Conservation (phyloP, 2,329 filamentous ascomycete genomes). For the Pyrenochaeta sp. region DNA sequence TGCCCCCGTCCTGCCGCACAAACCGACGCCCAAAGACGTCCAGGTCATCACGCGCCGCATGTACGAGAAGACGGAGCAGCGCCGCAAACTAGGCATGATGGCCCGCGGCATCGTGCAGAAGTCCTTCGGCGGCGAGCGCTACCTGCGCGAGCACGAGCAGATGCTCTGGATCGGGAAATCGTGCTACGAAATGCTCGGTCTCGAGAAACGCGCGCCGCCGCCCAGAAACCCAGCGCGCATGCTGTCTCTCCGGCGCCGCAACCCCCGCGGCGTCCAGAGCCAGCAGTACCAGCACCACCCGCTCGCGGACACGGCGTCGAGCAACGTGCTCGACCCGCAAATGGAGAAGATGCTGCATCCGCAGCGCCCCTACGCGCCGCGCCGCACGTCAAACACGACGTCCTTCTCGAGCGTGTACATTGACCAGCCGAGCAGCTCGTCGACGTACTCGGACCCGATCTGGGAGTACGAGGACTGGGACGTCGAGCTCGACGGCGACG, state of each 20-base stretch:
- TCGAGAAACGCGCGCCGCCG: constrained; percentile 33
- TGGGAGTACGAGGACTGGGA: constrained; percentile 31
- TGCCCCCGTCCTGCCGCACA: constrained; percentile 55
- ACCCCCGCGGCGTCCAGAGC: constrained; percentile 7
- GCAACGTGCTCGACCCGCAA: constrained; percentile 36
- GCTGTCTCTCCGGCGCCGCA: constrained; percentile 25
- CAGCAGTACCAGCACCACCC: too few relatives aligned
- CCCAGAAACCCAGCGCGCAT: constrained; percentile 40
- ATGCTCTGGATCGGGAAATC: constrained; percentile 51
- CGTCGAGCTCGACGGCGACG: too few relatives aligned
- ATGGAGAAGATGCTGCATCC: constrained; percentile 49
- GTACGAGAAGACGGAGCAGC: constrained; percentile 66
- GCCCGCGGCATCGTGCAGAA: constrained; percentile 66
- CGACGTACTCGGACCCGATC: constrained; percentile 21
- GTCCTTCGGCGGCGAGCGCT: constrained; percentile 66
- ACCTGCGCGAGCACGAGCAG: constrained; percentile 68
- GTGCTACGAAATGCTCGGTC: constrained; percentile 43
- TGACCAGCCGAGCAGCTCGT: constrained; percentile 32
- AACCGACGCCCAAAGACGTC: constrained; percentile 60
- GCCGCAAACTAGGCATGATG: constrained; percentile 65
- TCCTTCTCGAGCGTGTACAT: constrained; percentile 45
- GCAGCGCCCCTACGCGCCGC: constrained; percentile 25
- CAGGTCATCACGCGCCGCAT: constrained; percentile 63
- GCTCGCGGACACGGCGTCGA: constrained; percentile 33
- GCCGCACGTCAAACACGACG: constrained; percentile 33